Conservation (phyloP, 805 yeast species). For the Scheffersomyces amazonensis region DNA sequence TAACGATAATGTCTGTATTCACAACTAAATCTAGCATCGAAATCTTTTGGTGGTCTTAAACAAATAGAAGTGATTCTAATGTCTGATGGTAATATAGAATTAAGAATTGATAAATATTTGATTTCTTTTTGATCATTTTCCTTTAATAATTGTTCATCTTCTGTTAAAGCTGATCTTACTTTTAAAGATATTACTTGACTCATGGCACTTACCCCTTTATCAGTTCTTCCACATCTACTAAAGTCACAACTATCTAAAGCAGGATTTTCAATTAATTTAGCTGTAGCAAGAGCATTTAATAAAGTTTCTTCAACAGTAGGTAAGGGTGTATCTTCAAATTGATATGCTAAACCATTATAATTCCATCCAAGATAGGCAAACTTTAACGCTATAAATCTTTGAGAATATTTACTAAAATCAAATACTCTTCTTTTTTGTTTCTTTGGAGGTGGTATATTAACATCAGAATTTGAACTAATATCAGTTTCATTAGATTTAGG, state of each 20-base stretch:
- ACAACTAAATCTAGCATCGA: conserved; percentile 94
- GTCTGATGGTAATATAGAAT: conserved; percentile 76
- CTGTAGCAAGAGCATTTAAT: conserved; percentile 64
- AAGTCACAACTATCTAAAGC: conserved; percentile 66
- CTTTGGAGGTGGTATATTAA: conserved; percentile 1
- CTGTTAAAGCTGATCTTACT: conserved; percentile 65
- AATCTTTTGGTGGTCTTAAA: conserved; percentile 74
- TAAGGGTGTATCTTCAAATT: conserved; percentile 67
- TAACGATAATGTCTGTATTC: conserved; percentile 82
- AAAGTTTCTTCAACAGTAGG: conserved; percentile 86
- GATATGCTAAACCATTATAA: conserved; percentile 86
- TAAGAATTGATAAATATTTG: conserved; percentile 72
- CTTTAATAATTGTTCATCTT: conserved; percentile 59
- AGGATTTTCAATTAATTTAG: conserved; percentile 59
- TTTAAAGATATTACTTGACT: conserved; percentile 84
- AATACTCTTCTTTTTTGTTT: conserved; percentile 41
- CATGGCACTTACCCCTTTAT: conserved; percentile 95
- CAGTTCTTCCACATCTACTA: conserved; percentile 93
- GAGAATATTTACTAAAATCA: conserved; percentile 61
- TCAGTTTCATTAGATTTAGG: not conserved
- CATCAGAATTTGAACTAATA: not conserved
- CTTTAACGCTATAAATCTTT: conserved; percentile 71
- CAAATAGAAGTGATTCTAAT: conserved; percentile 81
- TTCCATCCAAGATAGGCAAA: conserved; percentile 95
- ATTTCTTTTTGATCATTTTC: conserved; percentile 64